phyloP scores from a whole-genome alignment of 371 early-diverging fungal genomes.

The Batrachochytrium dendrobatidis region DNA sequence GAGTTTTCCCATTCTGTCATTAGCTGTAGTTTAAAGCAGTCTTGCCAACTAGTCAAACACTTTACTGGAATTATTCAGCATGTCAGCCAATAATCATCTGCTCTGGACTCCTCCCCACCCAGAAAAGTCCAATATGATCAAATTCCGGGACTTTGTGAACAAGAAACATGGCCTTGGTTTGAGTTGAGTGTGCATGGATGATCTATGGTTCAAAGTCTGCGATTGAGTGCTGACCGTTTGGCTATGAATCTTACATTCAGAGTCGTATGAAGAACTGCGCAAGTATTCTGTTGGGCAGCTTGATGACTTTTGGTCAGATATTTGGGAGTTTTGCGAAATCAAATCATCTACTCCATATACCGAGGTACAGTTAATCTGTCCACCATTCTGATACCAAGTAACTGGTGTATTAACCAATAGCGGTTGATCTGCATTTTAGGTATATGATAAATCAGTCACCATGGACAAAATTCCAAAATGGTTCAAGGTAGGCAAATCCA shows the following conservation, averaged over 20 bases:
- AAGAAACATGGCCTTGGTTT: slow-evolving; percentile 44
- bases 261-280: slow-evolving; percentile 57
- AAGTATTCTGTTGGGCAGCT: slow-evolving; percentile 72
- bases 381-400: too few relatives aligned
- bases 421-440: too few relatives aligned
- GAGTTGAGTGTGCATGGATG: slow-evolving; percentile 24
- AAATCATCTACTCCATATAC: slow-evolving; percentile 44
- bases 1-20: too few relatives aligned
- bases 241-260: neutral
- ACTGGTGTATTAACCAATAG: too few relatives aligned
- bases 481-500: slow-evolving; percentile 50
- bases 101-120: slow-evolving; percentile 59
- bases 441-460: slow-evolving; percentile 55
- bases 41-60: too few relatives aligned
- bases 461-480: slow-evolving; percentile 87
- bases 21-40: too few relatives aligned
- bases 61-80: too few relatives aligned
- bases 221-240: slow-evolving; percentile 1
- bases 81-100: too few relatives aligned
- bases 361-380: slow-evolving; percentile 22
- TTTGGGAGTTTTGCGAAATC: slow-evolving; percentile 79
- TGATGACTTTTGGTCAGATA: slow-evolving; percentile 76
- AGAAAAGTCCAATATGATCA: slow-evolving; percentile 53
- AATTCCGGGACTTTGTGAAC: slow-evolving; percentile 62
- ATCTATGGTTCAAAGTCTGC: neutral